Conservation (phyloP, 2,329 filamentous ascomycete species). For the Plenodomus biglobosus region DNA sequence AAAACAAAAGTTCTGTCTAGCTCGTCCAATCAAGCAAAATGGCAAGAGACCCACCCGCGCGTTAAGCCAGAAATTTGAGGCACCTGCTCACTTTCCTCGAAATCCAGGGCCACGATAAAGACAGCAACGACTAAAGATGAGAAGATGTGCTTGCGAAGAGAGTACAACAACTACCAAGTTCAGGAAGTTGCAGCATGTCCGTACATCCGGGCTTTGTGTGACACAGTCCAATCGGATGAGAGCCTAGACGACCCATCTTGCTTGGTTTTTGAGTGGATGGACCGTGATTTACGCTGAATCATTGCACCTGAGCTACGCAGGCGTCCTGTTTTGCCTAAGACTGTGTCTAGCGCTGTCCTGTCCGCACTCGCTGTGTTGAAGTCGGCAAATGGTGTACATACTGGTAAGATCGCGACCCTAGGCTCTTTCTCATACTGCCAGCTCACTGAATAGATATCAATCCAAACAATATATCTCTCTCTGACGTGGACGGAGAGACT, state of each 20-base stretch:
- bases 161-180: constrained; percentile 17
- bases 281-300: constrained; percentile 4
- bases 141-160: constrained; percentile 2
- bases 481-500: constrained; percentile 9
- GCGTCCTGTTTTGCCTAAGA: constrained; percentile 2
- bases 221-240: constrained; percentile 9
- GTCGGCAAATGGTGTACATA: constrained; percentile 11
- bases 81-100: no score
- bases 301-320: no score
- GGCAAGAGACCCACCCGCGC: no score
- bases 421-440: constrained; percentile 6
- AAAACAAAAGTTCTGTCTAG: constrained; percentile 6
- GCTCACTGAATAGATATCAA: constrained; percentile 19
- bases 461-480: constrained; percentile 22
- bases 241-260: constrained; percentile 7
- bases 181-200: constrained; percentile 12
- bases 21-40: no score
- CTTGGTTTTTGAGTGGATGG: constrained; percentile 28
- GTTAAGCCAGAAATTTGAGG: no score
- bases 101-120: background rate
- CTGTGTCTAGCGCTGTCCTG: constrained; percentile 15
- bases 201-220: constrained; percentile 17
- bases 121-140: constrained; percentile 6
- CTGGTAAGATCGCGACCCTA: no score
- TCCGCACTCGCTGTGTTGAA: constrained; percentile 8